A percentile compares a stretch with the other conserved stretches of the same genome.
Conservation (phyloP, 2,329 filamentous ascomycete genomes). For the Helotiales sp. region DNA sequence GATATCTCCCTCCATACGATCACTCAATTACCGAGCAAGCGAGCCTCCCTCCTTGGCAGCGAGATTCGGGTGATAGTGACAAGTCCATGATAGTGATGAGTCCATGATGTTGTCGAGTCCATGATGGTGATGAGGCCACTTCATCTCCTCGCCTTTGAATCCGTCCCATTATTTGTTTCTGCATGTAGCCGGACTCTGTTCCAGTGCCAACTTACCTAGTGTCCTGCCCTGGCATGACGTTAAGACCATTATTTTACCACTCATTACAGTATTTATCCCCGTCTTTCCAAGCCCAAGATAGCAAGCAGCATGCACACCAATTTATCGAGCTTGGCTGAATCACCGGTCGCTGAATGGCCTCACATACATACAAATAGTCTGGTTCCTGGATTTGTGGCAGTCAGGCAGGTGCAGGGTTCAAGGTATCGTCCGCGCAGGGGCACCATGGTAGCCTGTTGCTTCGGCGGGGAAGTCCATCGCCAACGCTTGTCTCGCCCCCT, state of each 20-base stretch:
- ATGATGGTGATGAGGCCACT: no score
- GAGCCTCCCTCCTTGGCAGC: conserved; percentile 1
- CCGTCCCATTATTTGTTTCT: no score
- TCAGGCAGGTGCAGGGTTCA: not conserved
- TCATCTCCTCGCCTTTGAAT: no score
- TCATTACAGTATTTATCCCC: not conserved
- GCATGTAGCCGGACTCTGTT: not conserved
- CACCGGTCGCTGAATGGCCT: not conserved
- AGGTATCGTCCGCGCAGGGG: no score
- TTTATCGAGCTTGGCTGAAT: not conserved
- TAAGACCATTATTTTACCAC: not conserved
- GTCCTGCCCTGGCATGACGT: not conserved
- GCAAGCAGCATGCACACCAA: not conserved
- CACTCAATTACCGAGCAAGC: not conserved
- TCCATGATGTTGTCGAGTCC: no score
- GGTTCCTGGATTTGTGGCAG: conserved; percentile 14
- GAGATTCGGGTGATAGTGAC: not conserved
- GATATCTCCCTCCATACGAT: not conserved
- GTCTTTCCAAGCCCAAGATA: not conserved
- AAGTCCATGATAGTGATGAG: no score
- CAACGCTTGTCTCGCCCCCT: not conserved
- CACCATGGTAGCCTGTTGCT: no score
- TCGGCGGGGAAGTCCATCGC: not conserved
- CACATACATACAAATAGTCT: not conserved
- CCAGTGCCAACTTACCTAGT: no score